Base-by-base conservation (phyloP, 2,329 filamentous ascomycete genomes). In the Gremmenia infestans region DNA sequence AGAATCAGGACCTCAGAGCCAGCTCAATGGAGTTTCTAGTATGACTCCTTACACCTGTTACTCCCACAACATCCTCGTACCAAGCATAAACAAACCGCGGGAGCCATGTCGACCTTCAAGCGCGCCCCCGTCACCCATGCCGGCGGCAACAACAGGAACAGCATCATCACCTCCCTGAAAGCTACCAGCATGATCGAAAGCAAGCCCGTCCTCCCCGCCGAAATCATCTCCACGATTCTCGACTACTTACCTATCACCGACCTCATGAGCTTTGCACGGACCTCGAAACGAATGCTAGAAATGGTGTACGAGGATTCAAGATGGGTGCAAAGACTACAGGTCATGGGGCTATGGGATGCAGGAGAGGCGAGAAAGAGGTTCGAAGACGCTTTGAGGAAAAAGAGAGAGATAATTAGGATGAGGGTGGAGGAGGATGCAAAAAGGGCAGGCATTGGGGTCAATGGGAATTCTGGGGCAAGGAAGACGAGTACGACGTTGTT, bases 251-350 rank as follows among this genome's bases (percentile, higher is more conserved):
- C 90, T 40, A 81, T 96, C 28, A 77, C 87, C 58, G 93, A 97
- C 71, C 86, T 96, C 67, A 82, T 97, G 70, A 84, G 85, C 63
- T 93, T 91, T 69, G 93, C 94, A 46, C 86, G 87, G 60, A 86
- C 89, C 23, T 96, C 91, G 56, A 88, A 83, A 68, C 88, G 90
- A 58, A 83, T 97, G 80, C 87, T 88, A 69, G 94, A 99, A 74
- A 99, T 99, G 92, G 92, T 97, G 3, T 99, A 97, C 73, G 94
- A 99, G 71, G 94, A 99, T 72, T 90, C 91, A 50, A 82, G 93
- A 75, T 99, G 94, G 94, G 88, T 97, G 40, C 85, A 89, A 61
- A 82, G 89, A 60, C 74, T 99, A 53, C 88, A 88, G 70, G 85
- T 81, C 56, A 96, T 99, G 85, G 89, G 87, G 2, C 88, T 89